Evolutionary conservation across 495 filamentous ascomycete species (phyloP), one percentile per base, ranked within the genome.

Genomic region (Penicillium egyptiacum): DNA sequence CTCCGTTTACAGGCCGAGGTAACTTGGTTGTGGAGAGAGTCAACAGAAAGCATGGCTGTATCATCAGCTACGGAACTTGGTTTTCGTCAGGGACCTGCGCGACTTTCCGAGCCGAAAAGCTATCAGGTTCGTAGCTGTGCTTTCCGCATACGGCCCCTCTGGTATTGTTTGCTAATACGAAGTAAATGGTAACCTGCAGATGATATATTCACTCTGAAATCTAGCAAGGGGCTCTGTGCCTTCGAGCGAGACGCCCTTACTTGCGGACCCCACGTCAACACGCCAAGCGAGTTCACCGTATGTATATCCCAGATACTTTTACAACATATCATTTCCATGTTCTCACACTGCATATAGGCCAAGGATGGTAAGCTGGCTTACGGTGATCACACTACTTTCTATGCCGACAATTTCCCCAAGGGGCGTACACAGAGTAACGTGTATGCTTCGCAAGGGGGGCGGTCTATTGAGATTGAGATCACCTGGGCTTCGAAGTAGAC

Each of bases 61-160:
- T 91, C 57, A 90, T 90, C 70, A 84, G 83, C 60, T 73, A 68
- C 9, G 88, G 88, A 11, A 82, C 78, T 3, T 91, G 88, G 88
- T 91, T 84, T 63, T 75, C 76, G 1, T 78, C 75, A 14, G 88
- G 88, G 0, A 87, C 86, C 1, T 90, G 87, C 65, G 88, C 88
- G 5, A 86, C 83, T 8, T 89, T 85, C 71, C 83, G 78, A 4
- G 78, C 82, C 1, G 73, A 80, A 40, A 66, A 70, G 35, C 57
- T 69, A 0, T 75, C 80, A 41, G 80, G 79, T 80, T 33, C 26
- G 70, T 70, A 26, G 16, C 25, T 12, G 35, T 8, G 25, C 42
- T 45, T 28, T 20, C 11, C 16, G n/a, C 25, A 39, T 23, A 39
- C 37, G n/a, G 19, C 12, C 2, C 22, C 25, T 45, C 22, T 33